Percentiles rank a stretch among this genome's conserved stretches.
Evolutionary conservation across 495 filamentous ascomycete genomes (phyloP).

Genomic region (Achaetomiella virescens): DNA sequence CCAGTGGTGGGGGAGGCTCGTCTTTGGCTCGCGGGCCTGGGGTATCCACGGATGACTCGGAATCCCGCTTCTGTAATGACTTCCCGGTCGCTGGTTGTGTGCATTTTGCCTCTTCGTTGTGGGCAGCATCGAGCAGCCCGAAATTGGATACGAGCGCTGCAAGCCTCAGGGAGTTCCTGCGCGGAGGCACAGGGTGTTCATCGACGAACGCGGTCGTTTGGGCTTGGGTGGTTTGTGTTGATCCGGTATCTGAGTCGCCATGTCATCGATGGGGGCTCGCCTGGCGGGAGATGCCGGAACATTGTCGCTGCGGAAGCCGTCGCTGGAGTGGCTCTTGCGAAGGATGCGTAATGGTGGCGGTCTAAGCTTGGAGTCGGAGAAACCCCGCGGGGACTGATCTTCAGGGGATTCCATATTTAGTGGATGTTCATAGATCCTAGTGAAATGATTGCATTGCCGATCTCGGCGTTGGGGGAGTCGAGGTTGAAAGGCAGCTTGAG

Average conservation of each 20-base stretch:
- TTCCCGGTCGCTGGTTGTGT: no score
- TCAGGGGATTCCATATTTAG: neutral
- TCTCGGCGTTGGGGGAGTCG: no score
- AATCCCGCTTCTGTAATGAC: no score
- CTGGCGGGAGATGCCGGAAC: neutral
- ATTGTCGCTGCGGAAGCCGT: neutral
- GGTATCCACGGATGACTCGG: no score
- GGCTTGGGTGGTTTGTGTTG: neutral
- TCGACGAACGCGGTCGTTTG: neutral
- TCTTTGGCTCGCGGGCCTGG: no score
- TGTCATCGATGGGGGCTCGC: neutral
- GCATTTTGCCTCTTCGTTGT: conserved; percentile 3
- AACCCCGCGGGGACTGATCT: neutral
- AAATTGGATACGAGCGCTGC: conserved; percentile 37
- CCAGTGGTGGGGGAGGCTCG: no score
- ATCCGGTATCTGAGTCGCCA: neutral
- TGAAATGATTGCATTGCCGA: no score
- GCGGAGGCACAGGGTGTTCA: neutral
- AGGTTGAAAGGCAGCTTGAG: no score
- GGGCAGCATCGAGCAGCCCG: conserved; percentile 32
- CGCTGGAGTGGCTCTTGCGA: conserved; percentile 15
- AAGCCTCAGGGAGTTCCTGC: conserved; percentile 9
- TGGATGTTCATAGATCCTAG: no score
- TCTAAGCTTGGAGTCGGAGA: conserved; percentile 20
- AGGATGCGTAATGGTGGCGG: conserved; percentile 28